Base-by-base conservation (phyloP, 208 protist species). In the Trypanosoma conorhini region DNA sequence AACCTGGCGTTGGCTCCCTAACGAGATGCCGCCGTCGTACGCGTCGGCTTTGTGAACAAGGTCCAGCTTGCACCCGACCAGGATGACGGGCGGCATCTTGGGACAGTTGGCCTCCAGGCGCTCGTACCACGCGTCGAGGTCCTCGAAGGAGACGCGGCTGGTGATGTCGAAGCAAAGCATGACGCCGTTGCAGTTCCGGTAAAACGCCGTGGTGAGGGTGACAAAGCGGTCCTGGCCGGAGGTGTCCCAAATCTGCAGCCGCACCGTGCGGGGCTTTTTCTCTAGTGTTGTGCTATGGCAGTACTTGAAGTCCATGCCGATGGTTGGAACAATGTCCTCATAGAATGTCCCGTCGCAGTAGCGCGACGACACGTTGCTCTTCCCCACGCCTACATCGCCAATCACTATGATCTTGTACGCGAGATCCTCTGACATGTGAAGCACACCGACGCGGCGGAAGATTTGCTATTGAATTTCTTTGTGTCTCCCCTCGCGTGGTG, bases 101-200 rank as follows among this genome's bases (percentile, higher is more conserved):
- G 80, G 72, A 15, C 81, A 92, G 77, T 94, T 82, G 5, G 79
- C 74, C 72, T 83, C 67, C 22, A 96, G 66, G 17, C 86, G 78
- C 48, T 90, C 82, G 42, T 86, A 96, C 91, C 91, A 96, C 70
- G 71, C 77, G 48, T 97, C 81, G 19, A 97, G 79, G 62, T 96
- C 85, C 28, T 96, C 85, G 75, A 98, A 98, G 33, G 91, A 92
- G 48, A 73, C 42, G 21, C 83, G 71, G 61, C 96, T 98, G 22
- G 98, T 99, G 35, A 99, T 88, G 72, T 99, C 98, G 72, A 99
- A 99, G 72, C 98, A 98, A 8, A 99, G 80, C 12, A 99, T 44
- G 3, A 88, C 90, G 13, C 89, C 94, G 55, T 94, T 86, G 74
- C 91, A 95, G 74, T 95, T 95, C 50, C 94, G 86, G 67, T 98